phyloP scores from a whole-genome alignment of 306 rosid species.

The Hippophae gyantsensis region DNA sequence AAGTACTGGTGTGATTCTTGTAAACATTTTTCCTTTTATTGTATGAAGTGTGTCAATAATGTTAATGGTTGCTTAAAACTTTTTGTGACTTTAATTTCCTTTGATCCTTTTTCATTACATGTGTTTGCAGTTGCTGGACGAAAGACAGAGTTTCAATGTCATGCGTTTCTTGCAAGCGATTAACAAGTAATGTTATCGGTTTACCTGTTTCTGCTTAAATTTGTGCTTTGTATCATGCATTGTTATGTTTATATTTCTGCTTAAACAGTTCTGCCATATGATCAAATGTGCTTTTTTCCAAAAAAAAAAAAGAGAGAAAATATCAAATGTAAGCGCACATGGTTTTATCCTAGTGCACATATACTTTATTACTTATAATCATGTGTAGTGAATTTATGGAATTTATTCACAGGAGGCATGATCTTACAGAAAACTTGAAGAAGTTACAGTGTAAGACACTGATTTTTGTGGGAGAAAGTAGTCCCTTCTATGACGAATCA shows the following conservation, averaged over 20 bases:
- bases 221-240: not conserved
- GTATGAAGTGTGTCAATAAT: not conserved
- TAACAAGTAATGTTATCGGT: slow-evolving; percentile 40
- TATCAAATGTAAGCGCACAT: not conserved
- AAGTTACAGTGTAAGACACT: slow-evolving; percentile 67
- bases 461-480: slow-evolving; percentile 72
- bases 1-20: too few species aligned
- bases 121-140: slow-evolving; percentile 61
- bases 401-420: slow-evolving; percentile 52
- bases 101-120: slow-evolving; percentile 10
- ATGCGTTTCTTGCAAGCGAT: slow-evolving; percentile 78
- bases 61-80: not conserved
- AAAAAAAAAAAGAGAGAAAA: too few species aligned
- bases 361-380: not conserved
- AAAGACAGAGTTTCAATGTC: slow-evolving; percentile 73
- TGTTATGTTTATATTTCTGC: not conserved
- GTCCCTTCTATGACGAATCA: slow-evolving; percentile 72
- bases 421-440: slow-evolving; percentile 54
- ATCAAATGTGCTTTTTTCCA: too few species aligned
- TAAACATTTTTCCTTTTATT: too few species aligned
- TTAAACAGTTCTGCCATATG: too few species aligned
- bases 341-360: not conserved
- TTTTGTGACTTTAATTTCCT: too few species aligned
- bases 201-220: not conserved
- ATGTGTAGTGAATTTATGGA: slow-evolving; percentile 7